Evolutionary conservation across 176 grass and related monocot species (phyloP), one percentile per base, ranked within the genome.

Genomic region (Lolium rigidum): DNA sequence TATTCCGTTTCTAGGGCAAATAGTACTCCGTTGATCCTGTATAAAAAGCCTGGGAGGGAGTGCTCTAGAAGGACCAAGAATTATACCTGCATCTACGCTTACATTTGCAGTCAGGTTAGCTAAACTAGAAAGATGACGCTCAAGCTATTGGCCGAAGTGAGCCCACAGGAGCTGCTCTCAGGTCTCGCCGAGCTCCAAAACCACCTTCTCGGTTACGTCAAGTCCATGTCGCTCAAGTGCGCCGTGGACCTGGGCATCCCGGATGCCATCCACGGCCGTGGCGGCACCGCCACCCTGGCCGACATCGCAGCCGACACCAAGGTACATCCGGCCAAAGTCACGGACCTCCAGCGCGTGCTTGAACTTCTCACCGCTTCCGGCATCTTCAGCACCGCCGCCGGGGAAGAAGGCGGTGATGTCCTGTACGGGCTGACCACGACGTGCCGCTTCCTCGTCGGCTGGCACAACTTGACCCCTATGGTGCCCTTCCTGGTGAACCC

Each of bases 221-320:
- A 67, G 41, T 85, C 58, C 72, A 84, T 84, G 86, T 81, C 83
- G 11, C 48, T 94, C 39, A 64, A 39, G 17, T 86, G 86, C 71
- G 92, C 39, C 6, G 54, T 88, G 2, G 58, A 86, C 38, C 89
- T 94, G 8, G 65, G 92, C 64, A 43, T 91, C 39, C 47, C 86
- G 1, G 86, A 86, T 28, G 82, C 79, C 18, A 90, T 93, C 74
- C 70, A 74, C 57, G 15, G 61, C 66, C 17, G 74, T n/a, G 88
- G 85, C 25, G 70, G 86, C 25, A 10, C 37, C 0, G 55, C 47
- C 12, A 75, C 78, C 54, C 24, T 93, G 2, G 50, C 44, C 35
- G 9, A 47, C 17, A 49, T 90, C 12, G 76, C 44, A 54, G 17
- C 70, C 10, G 41, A 43, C 7, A 43, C 41, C 41, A 43, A 43